phyloP scores from a whole-genome alignment of 1,139 yeast species.

The Kodamaea sp. region DNA sequence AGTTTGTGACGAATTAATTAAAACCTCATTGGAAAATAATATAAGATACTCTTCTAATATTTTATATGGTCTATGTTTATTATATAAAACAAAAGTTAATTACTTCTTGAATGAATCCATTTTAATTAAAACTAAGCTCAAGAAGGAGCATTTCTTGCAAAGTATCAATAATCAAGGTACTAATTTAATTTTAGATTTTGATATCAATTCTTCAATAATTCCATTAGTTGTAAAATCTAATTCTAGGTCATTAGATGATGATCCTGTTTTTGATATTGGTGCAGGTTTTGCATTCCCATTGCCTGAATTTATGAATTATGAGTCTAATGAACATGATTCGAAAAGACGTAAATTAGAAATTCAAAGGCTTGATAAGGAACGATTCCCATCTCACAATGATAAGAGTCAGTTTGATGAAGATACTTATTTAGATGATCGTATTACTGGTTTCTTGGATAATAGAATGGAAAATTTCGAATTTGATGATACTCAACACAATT shows the following conservation, averaged over 20 bases:
- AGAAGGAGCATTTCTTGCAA: slow-evolving; percentile 12
- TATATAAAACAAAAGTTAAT: slow-evolving; percentile 49
- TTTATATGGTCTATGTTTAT: slow-evolving; percentile 54
- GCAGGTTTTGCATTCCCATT: slow-evolving; percentile 24
- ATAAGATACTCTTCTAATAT: slow-evolving; percentile 49
- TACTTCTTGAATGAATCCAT: slow-evolving; percentile 37
- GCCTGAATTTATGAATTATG: slow-evolving; percentile 6
- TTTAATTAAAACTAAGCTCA: slow-evolving; percentile 24
- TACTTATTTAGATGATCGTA: neutral
- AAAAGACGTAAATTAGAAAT: slow-evolving; percentile 18
- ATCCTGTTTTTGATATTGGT: slow-evolving; percentile 38
- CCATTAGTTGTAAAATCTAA: too few species aligned
- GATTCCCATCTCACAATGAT: slow-evolving; percentile 4
- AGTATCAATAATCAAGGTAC: neutral
- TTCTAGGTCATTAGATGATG: slow-evolving; percentile 29
- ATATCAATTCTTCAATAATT: neutral
- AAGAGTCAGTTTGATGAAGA: neutral
- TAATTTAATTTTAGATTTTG: neutral
- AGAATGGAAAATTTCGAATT: neutral
- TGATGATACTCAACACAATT: neutral
- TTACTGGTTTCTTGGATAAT: neutral
- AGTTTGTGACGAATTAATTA: slow-evolving; percentile 35
- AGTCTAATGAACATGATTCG: slow-evolving; percentile 4
- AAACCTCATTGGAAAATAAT: slow-evolving; percentile 25
- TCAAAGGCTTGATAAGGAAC: slow-evolving; percentile 8